Conservation (phyloP, 495 filamentous ascomycete genomes). For the Lasiosphaeria hispida region DNA sequence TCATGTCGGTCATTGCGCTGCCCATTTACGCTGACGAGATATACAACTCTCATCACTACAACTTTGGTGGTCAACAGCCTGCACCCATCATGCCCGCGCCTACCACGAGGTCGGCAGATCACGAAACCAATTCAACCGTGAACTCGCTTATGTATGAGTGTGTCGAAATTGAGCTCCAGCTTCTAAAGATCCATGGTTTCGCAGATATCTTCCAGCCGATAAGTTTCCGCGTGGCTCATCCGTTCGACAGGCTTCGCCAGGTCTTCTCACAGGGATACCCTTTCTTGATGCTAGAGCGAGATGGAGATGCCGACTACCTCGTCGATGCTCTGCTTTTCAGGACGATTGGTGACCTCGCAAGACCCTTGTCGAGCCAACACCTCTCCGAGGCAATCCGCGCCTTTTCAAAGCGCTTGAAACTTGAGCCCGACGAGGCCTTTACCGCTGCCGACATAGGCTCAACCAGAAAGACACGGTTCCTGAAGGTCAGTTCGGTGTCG, state of each 20-base stretch:
- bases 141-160: neutral
- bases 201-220: neutral
- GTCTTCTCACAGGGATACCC: no score
- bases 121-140: neutral
- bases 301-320: no score
- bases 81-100: neutral
- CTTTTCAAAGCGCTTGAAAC: no score
- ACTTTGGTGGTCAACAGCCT: slow-evolving; percentile 4
- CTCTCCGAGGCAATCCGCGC: no score
- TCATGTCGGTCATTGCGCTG: slow-evolving; percentile 21
- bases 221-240: neutral
- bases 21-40: slow-evolving; percentile 22
- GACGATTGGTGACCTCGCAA: no score
- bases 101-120: neutral
- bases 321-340: no score
- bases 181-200: neutral
- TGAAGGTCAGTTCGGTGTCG: no score
- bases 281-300: no score
- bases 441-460: no score
- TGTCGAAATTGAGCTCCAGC: slow-evolving; percentile 1
- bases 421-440: no score
- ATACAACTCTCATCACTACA: slow-evolving; percentile 23
- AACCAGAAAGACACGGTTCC: no score
- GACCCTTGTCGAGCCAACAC: no score
- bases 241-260: neutral